Evolutionary conservation across 2,329 filamentous ascomycete species (phyloP).

Genomic region (Cladosporium sp.): DNA sequence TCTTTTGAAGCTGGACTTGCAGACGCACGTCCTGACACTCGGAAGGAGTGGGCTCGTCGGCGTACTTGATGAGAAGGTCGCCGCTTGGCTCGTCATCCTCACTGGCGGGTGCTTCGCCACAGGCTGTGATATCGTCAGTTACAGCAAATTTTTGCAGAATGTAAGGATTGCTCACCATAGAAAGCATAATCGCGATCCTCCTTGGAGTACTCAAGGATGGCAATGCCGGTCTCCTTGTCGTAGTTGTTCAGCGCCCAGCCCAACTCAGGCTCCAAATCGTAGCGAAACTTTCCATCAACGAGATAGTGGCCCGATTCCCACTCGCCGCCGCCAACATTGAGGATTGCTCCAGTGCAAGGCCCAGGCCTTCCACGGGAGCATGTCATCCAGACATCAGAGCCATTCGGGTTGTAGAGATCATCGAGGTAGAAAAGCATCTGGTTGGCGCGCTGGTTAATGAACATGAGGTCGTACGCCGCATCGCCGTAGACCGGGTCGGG

Average conservation of each 20-base stretch:
- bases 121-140: neutral
- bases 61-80: constrained; percentile 5
- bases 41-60: neutral
- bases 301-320: neutral
- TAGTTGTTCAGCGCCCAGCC: neutral
- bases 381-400: neutral
- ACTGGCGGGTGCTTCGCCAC: neutral
- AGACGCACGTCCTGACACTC: constrained; percentile 3
- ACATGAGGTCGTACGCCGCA: neutral
- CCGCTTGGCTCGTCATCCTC: neutral
- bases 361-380: too few relatives aligned
- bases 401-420: neutral
- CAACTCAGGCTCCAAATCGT: neutral
- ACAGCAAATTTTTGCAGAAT: neutral
- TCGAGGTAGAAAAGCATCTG: neutral
- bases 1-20: neutral
- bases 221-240: neutral
- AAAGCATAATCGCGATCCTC: neutral
- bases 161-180: neutral
- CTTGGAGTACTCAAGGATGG: neutral
- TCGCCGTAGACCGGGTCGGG: neutral
- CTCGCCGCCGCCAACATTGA: neutral
- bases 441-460: neutral
- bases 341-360: neutral
- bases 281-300: neutral